Percentiles rank a stretch among this genome's conserved stretches.
phyloP scores from a whole-genome alignment of 140 eudicot genomes.

The Ambrosia hybrid region DNA sequence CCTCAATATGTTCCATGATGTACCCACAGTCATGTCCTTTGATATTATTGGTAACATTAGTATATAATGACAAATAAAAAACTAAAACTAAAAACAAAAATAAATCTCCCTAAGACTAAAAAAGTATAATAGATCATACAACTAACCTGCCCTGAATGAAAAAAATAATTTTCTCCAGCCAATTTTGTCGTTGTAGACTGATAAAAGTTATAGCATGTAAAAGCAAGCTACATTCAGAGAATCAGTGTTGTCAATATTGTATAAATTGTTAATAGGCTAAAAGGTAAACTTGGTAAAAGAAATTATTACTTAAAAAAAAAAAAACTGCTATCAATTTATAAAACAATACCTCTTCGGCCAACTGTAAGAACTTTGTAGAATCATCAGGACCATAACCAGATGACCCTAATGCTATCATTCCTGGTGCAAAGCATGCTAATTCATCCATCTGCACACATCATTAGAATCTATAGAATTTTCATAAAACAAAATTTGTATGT shows the following conservation, averaged over 20 bases:
- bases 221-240: slow-evolving; percentile 73
- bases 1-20: slow-evolving; percentile 98
- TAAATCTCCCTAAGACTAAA: neutral
- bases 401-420: slow-evolving; percentile 96
- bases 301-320: neutral
- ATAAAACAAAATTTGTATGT: neutral
- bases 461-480: neutral
- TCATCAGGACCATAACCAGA: slow-evolving; percentile 82
- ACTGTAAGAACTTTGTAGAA: slow-evolving; percentile 58
- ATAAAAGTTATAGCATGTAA: slow-evolving; percentile 97
- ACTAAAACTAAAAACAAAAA: neutral
- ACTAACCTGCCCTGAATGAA: slow-evolving; percentile 84
- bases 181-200: slow-evolving; percentile 95
- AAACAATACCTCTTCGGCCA: slow-evolving; percentile 46
- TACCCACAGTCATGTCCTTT: slow-evolving; percentile 99
- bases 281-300: neutral
- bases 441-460: slow-evolving; percentile 86
- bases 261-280: neutral
- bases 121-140: neutral
- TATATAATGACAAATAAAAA: neutral
- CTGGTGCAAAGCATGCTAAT: slow-evolving; percentile 98
- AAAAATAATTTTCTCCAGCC: slow-evolving; percentile 98
- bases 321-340: neutral
- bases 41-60: slow-evolving; percentile 15
- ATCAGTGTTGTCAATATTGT: neutral